These are phyloP conservation scores for Smittium mucronatum DNA, from an alignment of 371 early-diverging fungal genomes.

Conservation along the genomic window DNA sequence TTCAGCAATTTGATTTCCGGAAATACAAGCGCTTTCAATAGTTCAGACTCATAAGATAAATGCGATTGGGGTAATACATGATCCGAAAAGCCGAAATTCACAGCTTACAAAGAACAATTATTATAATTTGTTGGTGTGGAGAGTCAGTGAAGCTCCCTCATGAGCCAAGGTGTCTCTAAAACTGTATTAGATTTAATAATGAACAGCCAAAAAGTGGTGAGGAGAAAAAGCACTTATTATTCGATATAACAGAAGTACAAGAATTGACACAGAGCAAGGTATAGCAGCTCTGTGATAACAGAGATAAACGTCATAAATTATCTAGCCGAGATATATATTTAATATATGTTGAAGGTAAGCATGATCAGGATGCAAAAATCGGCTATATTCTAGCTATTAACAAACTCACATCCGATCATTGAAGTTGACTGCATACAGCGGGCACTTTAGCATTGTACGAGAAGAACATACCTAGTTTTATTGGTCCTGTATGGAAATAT, in stretches of 20 bases:
- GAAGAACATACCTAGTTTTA: neutral
- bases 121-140: neutral
- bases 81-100: neutral
- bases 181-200: neutral
- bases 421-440: neutral
- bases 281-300: neutral
- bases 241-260: neutral
- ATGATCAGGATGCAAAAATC: neutral
- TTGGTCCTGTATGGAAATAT: neutral
- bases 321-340: neutral
- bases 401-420: neutral
- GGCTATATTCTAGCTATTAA: neutral
- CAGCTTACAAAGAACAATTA: neutral
- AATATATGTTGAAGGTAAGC: neutral
- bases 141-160: neutral
- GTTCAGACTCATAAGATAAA: neutral
- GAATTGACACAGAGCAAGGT: neutral
- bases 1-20: neutral
- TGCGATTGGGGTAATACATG: neutral
- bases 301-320: neutral
- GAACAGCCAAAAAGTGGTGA: neutral
- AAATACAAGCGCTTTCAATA: neutral
- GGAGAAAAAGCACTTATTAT: neutral
- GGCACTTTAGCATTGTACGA: neutral
- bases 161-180: neutral